Evolutionary conservation across 352 stramenopile species (phyloP), one percentile per base, ranked within the genome.

Genomic region (Plasmopara viticola): DNA sequence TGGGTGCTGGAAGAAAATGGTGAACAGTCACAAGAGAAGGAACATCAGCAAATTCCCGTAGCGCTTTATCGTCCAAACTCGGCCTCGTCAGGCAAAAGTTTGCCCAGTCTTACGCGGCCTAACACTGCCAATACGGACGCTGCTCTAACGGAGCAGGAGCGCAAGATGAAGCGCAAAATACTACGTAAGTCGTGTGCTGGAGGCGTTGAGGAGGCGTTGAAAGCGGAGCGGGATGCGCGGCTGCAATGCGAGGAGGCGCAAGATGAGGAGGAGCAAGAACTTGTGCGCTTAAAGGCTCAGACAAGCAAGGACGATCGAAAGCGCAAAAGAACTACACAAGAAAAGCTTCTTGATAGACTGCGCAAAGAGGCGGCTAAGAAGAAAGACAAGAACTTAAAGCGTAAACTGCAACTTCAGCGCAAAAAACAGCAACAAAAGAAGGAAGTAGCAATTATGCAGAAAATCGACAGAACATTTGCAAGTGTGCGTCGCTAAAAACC

Each of bases 311-410:
- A 48, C 45, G 56, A 61, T 30, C 78, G 72, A 54, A 90, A 90
- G 58, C 74, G 80, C 28, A 86, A 87, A 53, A 51, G 75, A 29
- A 87, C 62, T 8, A 71, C 70, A 12, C 81, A 91, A 41, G 74
- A 91, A 10, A 68, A 87, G 37, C 52, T 91, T 28, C 60, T 91
- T 45, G 78, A 85, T 20, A 78, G 79, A 31, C 35, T 91, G 50
- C 62, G 81, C 9, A 70, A 87, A 34, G 74, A 89, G 37, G 78
- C 72, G 7, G 70, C 62, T 12, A 67, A 70, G 43, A 84, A 84
- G 53, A 87, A 83, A 40, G 72, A 68, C 25, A 88, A 89, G 60
- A 91, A 91, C 48, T 61, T 76, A 28, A 91, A 91, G 51, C 53
- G 64, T n/a, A 91, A 89, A 50, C 56, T 73, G 54, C 75, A 78